Base-by-base conservation (phyloP, 192 early-diverging fungal genomes). In the Endogone sp. region DNA sequence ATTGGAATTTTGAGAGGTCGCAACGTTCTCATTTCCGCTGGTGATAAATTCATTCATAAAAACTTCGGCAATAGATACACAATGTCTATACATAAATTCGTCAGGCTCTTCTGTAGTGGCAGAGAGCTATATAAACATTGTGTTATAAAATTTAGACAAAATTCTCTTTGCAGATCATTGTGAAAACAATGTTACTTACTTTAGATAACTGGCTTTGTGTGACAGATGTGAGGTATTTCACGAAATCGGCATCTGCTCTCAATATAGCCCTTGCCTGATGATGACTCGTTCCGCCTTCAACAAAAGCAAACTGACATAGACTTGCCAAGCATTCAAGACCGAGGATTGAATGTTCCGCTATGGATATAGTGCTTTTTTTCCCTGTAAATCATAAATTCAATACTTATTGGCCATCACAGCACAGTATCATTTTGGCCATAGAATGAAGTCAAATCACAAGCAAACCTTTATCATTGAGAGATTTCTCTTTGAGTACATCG, bases 401-500 rank as follows among this genome's bases (percentile, higher is more conserved):
- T 21, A 37, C 0, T 25, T 20, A 2, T 31, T 23, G 2, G 26
- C 2, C 49, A n/a, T 58, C 20, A 56, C 11, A 9, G 27, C 54
- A 65, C 31, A 64, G 37, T n/a, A n/a, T n/a, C n/a, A n/a, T n/a
- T n/a, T n/a, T n/a, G n/a, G n/a, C n/a, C n/a, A n/a, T n/a, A n/a
- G n/a, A n/a, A n/a, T n/a, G n/a, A n/a, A n/a, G n/a, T 64, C 22
- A 20, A 49, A 56, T 0, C n/a, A 37, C 62, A 27, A 28, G 54
- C 58, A 63, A 69, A 82, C 84, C 82, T 79, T 75, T 72, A 28
- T 69, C 73, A 61, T 73, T 76, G 3, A 71, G 62, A 3, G 75
- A 67, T 31, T 81, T 82, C 30, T 85, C 81, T 16, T 75, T 76
- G 10, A 85, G 32, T 49, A 86, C 66, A 10, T 76, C 73, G 28